Conservation (phyloP, 78 protist genomes). For the Dictyostelium citrinum region DNA sequence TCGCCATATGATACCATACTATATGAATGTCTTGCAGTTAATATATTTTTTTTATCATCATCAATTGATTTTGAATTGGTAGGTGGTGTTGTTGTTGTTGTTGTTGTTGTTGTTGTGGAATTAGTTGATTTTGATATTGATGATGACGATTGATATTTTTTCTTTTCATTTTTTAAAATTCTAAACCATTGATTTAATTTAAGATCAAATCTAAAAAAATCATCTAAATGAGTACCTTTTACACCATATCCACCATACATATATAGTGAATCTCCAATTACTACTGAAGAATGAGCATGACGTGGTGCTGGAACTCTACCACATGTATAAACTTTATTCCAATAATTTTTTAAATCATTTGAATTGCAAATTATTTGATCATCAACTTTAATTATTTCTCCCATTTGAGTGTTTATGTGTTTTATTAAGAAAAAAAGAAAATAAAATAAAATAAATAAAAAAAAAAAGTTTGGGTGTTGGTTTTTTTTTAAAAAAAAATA, state of each 20-base stretch:
- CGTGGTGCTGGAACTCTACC: constrained; percentile 16
- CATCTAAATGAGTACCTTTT: constrained; percentile 18
- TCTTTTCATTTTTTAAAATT: background rate
- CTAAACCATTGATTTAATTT: background rate
- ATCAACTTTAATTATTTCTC: background rate
- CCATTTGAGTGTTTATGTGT: background rate
- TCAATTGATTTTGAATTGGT: background rate
- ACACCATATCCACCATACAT: constrained; percentile 50
- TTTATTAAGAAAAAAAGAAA: background rate
- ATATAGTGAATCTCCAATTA: background rate
- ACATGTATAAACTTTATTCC: background rate
- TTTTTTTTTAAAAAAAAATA: too few species aligned
- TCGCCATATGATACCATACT: constrained; percentile 16
- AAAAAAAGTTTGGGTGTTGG: background rate
- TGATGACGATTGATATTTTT: background rate
- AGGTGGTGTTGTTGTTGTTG: background rate
- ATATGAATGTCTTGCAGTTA: constrained; percentile 13
- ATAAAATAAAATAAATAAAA: background rate
- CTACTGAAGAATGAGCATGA: constrained; percentile 5
- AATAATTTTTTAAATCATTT: background rate
- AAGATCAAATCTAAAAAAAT: constrained; percentile 32
- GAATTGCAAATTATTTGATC: background rate
- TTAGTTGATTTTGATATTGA: background rate
- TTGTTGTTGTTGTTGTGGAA: background rate
- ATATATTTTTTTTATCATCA: background rate